Base-by-base conservation (phyloP, 441 rosid species). In the Kokia cookei region DNA sequence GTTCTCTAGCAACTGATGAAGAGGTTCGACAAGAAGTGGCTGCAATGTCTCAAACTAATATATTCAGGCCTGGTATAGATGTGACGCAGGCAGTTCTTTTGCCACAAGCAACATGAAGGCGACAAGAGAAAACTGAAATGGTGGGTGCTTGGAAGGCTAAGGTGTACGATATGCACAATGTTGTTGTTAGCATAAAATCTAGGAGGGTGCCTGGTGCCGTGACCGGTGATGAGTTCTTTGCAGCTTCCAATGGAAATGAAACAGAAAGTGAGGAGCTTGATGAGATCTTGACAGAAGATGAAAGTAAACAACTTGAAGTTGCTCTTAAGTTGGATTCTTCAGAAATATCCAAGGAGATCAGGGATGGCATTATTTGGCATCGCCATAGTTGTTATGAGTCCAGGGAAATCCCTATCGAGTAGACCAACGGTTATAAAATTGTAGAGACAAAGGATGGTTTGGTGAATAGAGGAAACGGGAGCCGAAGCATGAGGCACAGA, bases 151-250 rank as follows among this genome's bases (percentile, higher is more conserved):
- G 99, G 99, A 95, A 84, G 83, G 93, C 93, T 17, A 93, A 93
- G 82, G 94, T 95, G 57, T 95, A 95, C 78, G 99, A 95, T 71
- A 93, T 95, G 99, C 92, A 91, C 79, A 93, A 93, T 86, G 99
- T 95, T 51, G 91, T 91, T 67, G 96, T 95, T 75, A 91, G 97
- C 81, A 87, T 95, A 37, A 93, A 93, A 83, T 91, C 99, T 37
- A 87, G 99, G 75, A 85, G 85, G 65, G 96, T 95, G 71, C 99
- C 99, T 0, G 98, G 99, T 70, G 99, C 99, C 19, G 90, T 93
- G 94, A 85, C 97, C 19, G 98, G 91, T 81, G 96, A 91, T 60
- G 98, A 95, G 78, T 81, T 91, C 73, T 91, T 91, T 79, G 82
- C 93, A 13, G 77, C 88, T 58, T 85, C 88, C 82, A 90, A 94